A percentile compares a stretch with the other conserved stretches of the same genome.
Evolutionary conservation across 345 rosid species (phyloP).

Genomic region (Bruguiera parviflora): DNA sequence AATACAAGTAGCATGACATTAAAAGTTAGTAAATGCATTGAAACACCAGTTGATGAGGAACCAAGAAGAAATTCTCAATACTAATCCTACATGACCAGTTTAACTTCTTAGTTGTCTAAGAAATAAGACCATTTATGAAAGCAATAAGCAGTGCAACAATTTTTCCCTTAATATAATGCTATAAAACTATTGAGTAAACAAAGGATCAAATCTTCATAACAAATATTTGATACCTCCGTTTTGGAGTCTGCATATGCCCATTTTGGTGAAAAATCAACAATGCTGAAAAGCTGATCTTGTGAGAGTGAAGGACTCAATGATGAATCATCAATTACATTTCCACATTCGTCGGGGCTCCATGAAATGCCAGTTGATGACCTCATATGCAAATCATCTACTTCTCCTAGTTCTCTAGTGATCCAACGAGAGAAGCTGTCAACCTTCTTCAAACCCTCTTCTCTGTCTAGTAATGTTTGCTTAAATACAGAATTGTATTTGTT

Average conservation of each 20-base stretch:
- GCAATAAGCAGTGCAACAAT: too few relatives aligned
- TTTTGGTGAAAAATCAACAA: conserved; percentile 78
- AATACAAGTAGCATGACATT: too few relatives aligned
- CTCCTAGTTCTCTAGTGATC: conserved; percentile 93
- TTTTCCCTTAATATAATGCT: too few relatives aligned
- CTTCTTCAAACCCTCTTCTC: conserved; percentile 68
- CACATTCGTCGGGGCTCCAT: conserved; percentile 67
- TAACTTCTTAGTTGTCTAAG: too few relatives aligned
- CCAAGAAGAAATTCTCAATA: too few relatives aligned
- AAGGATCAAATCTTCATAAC: neutral
- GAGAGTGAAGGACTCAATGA: conserved; percentile 70
- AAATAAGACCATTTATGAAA: too few relatives aligned
- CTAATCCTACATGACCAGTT: too few relatives aligned
- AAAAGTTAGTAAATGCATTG: too few relatives aligned
- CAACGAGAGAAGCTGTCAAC: conserved; percentile 88
- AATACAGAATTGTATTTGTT: conserved; percentile 35
- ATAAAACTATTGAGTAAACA: neutral
- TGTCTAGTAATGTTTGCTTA: conserved; percentile 49
- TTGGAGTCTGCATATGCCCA: conserved; percentile 66
- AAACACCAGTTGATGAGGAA: too few relatives aligned
- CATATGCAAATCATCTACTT: conserved; percentile 57
- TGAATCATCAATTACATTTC: conserved; percentile 47
- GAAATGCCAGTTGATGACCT: conserved; percentile 54
- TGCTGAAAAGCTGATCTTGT: conserved; percentile 77
- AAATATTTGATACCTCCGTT: conserved; percentile 53